Evolutionary conservation across 108 stramenopile species (phyloP), one percentile per base, ranked within the genome.

Genomic region (Cyclotella sp.): DNA sequence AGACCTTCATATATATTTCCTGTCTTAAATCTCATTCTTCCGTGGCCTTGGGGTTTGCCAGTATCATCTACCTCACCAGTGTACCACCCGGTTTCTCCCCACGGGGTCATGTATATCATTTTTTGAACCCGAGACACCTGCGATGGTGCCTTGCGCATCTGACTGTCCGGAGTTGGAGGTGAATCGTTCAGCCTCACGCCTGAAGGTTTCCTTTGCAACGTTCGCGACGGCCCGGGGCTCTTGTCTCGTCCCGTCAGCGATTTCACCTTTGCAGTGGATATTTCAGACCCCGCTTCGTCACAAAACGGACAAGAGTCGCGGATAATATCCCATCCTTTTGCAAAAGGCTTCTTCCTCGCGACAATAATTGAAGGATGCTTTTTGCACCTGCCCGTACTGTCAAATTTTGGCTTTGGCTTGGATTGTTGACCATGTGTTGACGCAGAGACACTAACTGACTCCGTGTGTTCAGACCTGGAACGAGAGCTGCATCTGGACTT

Each of bases 41-140:
- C 89, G 5, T 70, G 66, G 29, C 89, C 89, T 74, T 90, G 59
- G 0, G 89, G 89, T 41, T 63, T 72, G 10, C 77, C 70, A 21
- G 57, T 63, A 10, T 84, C 55, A 42, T 76, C 61, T 27, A 90
- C 65, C 70, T 81, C 63, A 7, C 89, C 89, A 9, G 86, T 73
- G 55, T 84, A 90, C 52, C 55, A 59, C 34, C 89, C 89, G 11
- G 55, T 21, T 52, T 87, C 89, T 27, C 86, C 86, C 68, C 85
- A 87, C 0, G 85, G 86, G 61, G 66, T 62, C 13, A 45, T 62
- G 66, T 59, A 76, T 22, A 67, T 59, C 67, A 76, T 62, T 46
- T 67, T 66, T 21, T 64, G 21, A 18, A 76, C 75, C 1, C 44
- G 21, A 30, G 22, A 18, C 9, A 39, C 40, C 30, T 43, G 47